Base-by-base conservation (phyloP, 2,329 filamentous ascomycete genomes). In the Plenodomus lindquistii region DNA sequence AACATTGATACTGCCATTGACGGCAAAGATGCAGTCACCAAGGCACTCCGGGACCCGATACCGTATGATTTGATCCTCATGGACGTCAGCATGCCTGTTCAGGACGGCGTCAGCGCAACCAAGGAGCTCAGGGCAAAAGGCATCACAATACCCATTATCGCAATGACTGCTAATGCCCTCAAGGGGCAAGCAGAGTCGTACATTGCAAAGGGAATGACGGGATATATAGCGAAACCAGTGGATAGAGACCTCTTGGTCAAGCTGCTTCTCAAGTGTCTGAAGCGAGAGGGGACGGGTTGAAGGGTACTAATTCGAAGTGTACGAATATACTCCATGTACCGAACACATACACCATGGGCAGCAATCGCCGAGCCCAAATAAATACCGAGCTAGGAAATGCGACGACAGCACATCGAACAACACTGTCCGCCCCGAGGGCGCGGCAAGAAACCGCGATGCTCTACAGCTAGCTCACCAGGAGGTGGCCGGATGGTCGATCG, bases 111-210 rank as follows among this genome's bases (percentile, higher is more conserved):
- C 44, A 65, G 49, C 44, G 59, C 50, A 45, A 71, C 60, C 42
- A 62, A 46, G 51, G 62, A 62, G 52, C 62, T 60, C 34, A 61
- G 62, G 50, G 54, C 44, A 38, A 51, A 53, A 51, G 56, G 53
- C 11, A 21, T 56, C 10, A 19, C 40, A 20, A 10, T 59, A 38
- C 80, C 80, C 0, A 81, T 83, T 34, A 75, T 83, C 17, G 81
- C 80, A 13, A 77, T 83, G 71, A 82, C 80, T 1, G 80, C 80
- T 0, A 81, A 82, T 50, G 81, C 81, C 0, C 68, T 84, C 16
- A 79, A 80, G 41, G 81, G 78, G 0, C 81, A 84, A 49, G 75
- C 73, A 3, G 81, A 83, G 38, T 72, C 69, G 9, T 84, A 81
- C 52, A 68, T 81, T 21, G 75, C 76, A 4, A 77, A 76, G 41